Evolutionary conservation across 495 filamentous ascomycete genomes (phyloP).

Genomic region (Tirmania nivea): DNA sequence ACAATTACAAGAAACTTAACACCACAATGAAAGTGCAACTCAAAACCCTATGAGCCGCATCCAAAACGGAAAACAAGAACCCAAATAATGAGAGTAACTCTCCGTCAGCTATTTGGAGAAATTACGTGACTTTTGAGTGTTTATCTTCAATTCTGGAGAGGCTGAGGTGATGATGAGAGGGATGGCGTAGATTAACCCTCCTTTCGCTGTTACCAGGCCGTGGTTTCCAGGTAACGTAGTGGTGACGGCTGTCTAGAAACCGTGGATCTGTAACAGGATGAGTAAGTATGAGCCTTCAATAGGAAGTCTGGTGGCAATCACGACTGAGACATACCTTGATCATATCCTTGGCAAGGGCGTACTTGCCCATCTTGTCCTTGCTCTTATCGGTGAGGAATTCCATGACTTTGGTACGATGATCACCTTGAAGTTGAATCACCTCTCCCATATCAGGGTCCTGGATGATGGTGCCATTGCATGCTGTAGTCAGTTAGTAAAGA

Average conservation of each 20-base stretch:
- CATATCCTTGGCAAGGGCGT: constrained; percentile 21
- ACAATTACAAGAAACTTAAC: too few species aligned
- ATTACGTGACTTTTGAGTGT: too few species aligned
- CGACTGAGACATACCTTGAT: constrained; percentile 49
- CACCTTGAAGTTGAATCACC: constrained; percentile 98
- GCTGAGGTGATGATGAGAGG: too few species aligned
- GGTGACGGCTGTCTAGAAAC: constrained; percentile 35
- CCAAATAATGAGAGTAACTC: too few species aligned
- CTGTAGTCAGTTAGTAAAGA: constrained; percentile 23
- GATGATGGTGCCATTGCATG: constrained; percentile 99
- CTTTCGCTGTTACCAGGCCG: too few species aligned
- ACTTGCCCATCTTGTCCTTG: constrained; percentile 58
- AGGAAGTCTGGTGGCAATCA: not conserved
- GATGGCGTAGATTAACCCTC: too few species aligned
- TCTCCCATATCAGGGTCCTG: constrained; percentile 93
- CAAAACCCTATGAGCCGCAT: too few species aligned
- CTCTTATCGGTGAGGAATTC: constrained; percentile 93
- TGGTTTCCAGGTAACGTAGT: not conserved
- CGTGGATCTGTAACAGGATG: constrained; percentile 36
- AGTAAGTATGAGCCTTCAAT: not conserved
- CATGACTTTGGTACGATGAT: constrained; percentile 95
- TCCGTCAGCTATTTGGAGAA: too few species aligned
- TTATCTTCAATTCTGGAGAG: too few species aligned
- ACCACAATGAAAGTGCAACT: too few species aligned
- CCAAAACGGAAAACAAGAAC: too few species aligned